Evolutionary conservation across 2,329 filamentous ascomycete genomes (phyloP).

Genomic region (Dactylellina sp.): DNA sequence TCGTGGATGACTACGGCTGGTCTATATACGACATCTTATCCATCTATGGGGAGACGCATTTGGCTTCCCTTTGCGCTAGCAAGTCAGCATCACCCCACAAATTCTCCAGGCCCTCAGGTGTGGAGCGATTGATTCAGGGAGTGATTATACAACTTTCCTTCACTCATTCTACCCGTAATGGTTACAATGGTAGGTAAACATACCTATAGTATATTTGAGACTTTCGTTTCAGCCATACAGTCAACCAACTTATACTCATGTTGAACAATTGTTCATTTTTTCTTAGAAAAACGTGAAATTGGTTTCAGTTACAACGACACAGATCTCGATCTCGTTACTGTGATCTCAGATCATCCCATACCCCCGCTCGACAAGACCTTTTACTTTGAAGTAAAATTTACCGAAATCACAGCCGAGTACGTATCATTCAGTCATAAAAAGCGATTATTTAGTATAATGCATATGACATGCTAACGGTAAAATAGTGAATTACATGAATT

Average conservation of each 20-base stretch:
- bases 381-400: constrained; percentile 24
- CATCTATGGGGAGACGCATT: not conserved
- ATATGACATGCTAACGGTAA: no score
- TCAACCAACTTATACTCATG: no score
- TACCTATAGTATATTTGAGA: no score
- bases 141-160: no score
- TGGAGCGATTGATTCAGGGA: no score
- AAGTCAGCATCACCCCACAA: not conserved
- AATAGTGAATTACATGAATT: not conserved
- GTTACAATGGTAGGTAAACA: no score
- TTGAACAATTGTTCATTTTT: no score
- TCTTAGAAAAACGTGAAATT: not conserved
- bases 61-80: not conserved
- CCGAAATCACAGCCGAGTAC: not conserved
- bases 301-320: not conserved
- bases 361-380: constrained; percentile 8
- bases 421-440: not conserved
- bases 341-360: constrained; percentile 15
- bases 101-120: constrained; percentile 2
- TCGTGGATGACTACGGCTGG: constrained; percentile 15
- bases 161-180: no score
- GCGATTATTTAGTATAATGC: not conserved
- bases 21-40: constrained; percentile 9
- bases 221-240: no score
- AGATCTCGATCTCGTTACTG: not conserved